Conservation (phyloP, 1,284 basidiomycete species). For the Takashimella tepidaria region DNA sequence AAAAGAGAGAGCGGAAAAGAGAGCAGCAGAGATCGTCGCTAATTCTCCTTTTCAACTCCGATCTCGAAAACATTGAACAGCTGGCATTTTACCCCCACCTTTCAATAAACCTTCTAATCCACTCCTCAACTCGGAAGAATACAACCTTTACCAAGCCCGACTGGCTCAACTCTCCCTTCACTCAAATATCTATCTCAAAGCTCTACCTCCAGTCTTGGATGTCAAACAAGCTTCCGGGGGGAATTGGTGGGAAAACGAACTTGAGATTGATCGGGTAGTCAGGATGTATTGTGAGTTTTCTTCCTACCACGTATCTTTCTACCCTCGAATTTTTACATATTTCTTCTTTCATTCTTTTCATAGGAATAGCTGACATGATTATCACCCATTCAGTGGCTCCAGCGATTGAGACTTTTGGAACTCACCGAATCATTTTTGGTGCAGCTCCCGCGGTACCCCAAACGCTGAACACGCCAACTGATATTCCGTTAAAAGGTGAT, state of each 20-base stretch:
- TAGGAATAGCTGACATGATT: background rate
- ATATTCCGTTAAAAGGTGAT: conserved; percentile 51
- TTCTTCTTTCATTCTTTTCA: background rate
- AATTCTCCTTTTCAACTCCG: conserved; percentile 10
- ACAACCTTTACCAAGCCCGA: conserved; percentile 67
- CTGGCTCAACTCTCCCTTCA: conserved; percentile 70
- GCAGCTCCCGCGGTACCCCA: conserved; percentile 49
- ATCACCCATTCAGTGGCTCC: conserved; percentile 20
- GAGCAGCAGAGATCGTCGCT: no score
- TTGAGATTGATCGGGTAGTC: conserved; percentile 71
- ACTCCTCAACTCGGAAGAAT: conserved; percentile 70
- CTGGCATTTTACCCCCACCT: conserved; percentile 78
- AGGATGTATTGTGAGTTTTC: conserved; percentile 77
- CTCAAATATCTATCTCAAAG: conserved; percentile 67
- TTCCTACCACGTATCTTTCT: conserved; percentile 8
- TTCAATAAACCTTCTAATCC: conserved; percentile 64
- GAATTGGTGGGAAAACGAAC: conserved; percentile 50
- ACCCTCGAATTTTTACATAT: conserved; percentile 1
- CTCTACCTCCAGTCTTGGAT: conserved; percentile 71
- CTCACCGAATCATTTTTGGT: conserved; percentile 57
- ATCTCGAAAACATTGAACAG: conserved; percentile 48
- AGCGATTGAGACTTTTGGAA: conserved; percentile 62
- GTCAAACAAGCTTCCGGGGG: conserved; percentile 42
- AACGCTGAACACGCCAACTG: conserved; percentile 12
- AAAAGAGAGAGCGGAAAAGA: no score